Base-by-base conservation (phyloP, 1,284 basidiomycete species). In the Calocybe gambosa region DNA sequence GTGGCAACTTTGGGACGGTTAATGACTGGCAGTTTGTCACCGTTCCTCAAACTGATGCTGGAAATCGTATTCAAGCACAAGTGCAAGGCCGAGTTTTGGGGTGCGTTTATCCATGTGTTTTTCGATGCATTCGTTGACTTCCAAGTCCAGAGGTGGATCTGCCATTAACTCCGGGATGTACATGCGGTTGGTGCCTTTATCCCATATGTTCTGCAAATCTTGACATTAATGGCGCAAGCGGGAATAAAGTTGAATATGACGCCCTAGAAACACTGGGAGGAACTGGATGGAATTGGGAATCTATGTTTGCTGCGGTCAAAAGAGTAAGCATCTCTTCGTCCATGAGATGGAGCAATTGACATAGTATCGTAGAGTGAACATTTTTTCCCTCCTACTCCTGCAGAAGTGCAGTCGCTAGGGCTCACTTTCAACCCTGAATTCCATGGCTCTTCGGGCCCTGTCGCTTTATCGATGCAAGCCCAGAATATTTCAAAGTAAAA, bases 11-110 rank as follows among this genome's bases (percentile, higher is more conserved):
- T 33, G 50, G 50, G 21, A 46, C 50, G 6, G 12, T 37, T 9
- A 43, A 49, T 19, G 50, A 51, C 36, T 51, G 50, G 50, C 41
- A 46, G 25, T 51, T 51, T 36, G 47, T 51, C 15, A 49, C 50
- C 5, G 50, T 51, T 38, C 47, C 47, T 4, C 47, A 51, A 35
- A 20, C 18, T n/a, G 40, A 39, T 26, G 50, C 39, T 10, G 46
- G 50, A 13, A 34, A 38, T 16, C 43, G 50, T n/a, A 13, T 31
- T 41, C 50, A 51, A 38, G 42, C 26, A 12, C 50, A 51, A 16
- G 41, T 46, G 15, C 50, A 51, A 40, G 50, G 26, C 10, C 44
- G 47, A 28, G 50, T 51, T 21, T 39, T 51, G 16, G 50, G 50
- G 50, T 51, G 38, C 16, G 46, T 31, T 8, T 5, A 10, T 38